These are phyloP conservation scores for Colletotrichum sublineola DNA, from an alignment of 2,329 filamentous ascomycete genomes.

Conservation along the genomic window DNA sequence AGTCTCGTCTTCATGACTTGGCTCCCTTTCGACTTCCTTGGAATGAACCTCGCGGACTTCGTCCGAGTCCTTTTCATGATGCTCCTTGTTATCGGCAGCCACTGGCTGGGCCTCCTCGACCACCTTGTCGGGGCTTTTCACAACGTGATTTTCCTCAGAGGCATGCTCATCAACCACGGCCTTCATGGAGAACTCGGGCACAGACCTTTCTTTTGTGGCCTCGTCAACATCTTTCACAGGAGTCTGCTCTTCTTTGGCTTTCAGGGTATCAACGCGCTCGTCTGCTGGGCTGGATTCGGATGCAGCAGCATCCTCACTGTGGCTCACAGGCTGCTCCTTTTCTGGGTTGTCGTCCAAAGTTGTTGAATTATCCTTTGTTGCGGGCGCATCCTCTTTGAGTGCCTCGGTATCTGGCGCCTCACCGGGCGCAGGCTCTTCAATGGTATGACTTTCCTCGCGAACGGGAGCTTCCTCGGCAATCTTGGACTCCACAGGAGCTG, in stretches of 20 bases:
- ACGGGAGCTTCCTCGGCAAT: neutral
- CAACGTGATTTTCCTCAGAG: neutral
- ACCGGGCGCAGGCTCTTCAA: neutral
- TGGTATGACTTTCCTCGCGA: neutral
- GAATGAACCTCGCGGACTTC: neutral
- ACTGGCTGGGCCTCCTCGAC: neutral
- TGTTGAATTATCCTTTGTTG: neutral
- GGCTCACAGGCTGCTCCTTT: constrained; percentile 26
- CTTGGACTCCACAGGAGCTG: neutral
- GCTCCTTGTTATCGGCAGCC: neutral
- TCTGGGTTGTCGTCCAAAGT: constrained; percentile 9
- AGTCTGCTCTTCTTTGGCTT: constrained; percentile 1
- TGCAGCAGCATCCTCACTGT: neutral
- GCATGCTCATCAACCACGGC: constrained; percentile 9
- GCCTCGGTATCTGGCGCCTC: neutral
- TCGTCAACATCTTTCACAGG: neutral
- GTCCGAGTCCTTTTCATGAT: neutral
- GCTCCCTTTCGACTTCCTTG: neutral
- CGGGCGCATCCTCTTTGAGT: neutral
- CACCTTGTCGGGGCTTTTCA: neutral
- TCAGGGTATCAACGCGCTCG: constrained; percentile 28
- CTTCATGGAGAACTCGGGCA: constrained; percentile 19
- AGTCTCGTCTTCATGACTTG: neutral
- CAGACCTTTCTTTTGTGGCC: neutral
- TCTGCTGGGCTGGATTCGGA: constrained; percentile 27